Evolutionary conservation across 768 basidiomycete species (phyloP).

Genomic region (Mycena alexandri): DNA sequence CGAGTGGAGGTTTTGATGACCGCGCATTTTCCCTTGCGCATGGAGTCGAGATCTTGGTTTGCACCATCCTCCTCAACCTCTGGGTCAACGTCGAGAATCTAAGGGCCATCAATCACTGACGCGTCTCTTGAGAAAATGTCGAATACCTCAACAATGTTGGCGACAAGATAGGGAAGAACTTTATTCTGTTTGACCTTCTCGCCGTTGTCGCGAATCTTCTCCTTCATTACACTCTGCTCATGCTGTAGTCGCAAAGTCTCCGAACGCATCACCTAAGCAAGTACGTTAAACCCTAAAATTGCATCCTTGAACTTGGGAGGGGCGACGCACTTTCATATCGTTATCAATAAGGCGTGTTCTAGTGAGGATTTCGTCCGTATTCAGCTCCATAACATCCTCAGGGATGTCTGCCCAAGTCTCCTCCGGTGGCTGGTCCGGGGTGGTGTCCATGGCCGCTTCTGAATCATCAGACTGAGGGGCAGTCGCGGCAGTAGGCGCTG

Average conservation of each 20-base stretch:
- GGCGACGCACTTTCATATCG: constrained; percentile 83
- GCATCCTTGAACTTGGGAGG: neutral
- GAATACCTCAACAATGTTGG: constrained; percentile 91
- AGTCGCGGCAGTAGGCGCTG: constrained; percentile 49
- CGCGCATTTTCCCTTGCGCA: constrained; percentile 97
- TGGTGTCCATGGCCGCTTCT: constrained; percentile 75
- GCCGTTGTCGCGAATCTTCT: constrained; percentile 97
- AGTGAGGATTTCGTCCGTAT: constrained; percentile 89
- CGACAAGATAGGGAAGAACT: constrained; percentile 96
- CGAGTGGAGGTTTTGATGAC: constrained; percentile 99
- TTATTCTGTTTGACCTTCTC: constrained; percentile 99
- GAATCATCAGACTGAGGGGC: constrained; percentile 40
- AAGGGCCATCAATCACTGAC: constrained; percentile 7
- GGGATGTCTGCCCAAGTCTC: constrained; percentile 95
- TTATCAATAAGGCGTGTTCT: constrained; percentile 95
- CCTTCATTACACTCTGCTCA: constrained; percentile 96
- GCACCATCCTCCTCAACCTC: constrained; percentile 96
- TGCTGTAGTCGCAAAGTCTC: constrained; percentile 93
- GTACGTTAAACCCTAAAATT: constrained; percentile 19
- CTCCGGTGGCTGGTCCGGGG: constrained; percentile 75
- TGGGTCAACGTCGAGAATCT: constrained; percentile 96
- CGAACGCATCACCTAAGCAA: constrained; percentile 92
- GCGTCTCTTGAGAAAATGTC: constrained; percentile 6
- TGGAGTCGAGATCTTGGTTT: constrained; percentile 95
- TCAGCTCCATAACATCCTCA: constrained; percentile 82